These are phyloP conservation scores for Haberlea rhodopensis DNA, from an alignment of 257 asterid species.

Conservation along the genomic window DNA sequence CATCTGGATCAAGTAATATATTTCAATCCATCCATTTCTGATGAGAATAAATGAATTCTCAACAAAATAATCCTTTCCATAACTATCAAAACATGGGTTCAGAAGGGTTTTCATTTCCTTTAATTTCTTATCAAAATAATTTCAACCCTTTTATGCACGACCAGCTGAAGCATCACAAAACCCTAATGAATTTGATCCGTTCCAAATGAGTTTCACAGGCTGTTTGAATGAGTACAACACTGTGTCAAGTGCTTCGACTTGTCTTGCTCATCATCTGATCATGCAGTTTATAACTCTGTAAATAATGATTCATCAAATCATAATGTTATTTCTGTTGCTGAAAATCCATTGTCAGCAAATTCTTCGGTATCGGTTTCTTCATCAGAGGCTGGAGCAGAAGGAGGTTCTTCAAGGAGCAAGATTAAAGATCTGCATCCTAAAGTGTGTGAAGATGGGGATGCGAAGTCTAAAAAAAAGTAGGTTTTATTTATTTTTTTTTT, in stretches of 20 bases:
- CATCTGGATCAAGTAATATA: background rate
- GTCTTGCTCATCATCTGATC: constrained; percentile 33
- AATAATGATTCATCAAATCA: constrained; percentile 12
- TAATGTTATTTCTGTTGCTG: constrained; percentile 18
- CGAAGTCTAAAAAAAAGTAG: constrained; percentile 59
- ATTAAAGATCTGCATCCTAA: constrained; percentile 25
- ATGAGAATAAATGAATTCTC: constrained; percentile 27
- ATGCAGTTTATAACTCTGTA: constrained; percentile 14
- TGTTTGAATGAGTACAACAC: constrained; percentile 55
- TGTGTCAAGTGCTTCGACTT: constrained; percentile 42
- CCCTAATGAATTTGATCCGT: constrained; percentile 32
- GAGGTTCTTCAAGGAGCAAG: constrained; percentile 54
- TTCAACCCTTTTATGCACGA: constrained; percentile 34
- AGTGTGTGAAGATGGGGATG: constrained; percentile 49
- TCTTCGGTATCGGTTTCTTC: constrained; percentile 60
- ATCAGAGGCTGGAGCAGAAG: constrained; percentile 60
- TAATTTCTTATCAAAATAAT: constrained; percentile 29
- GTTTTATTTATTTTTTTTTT: constrained; percentile 23
- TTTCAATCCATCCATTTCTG: constrained; percentile 42
- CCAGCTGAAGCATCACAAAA: constrained; percentile 31
- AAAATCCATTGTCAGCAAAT: constrained; percentile 35
- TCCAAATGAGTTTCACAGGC: constrained; percentile 45
- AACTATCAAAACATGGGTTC: constrained; percentile 35
- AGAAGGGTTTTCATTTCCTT: constrained; percentile 48
- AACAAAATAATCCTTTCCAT: constrained; percentile 31